A percentile compares a stretch with the other conserved stretches of the same genome.
These are phyloP conservation scores for Entonaema liquescens DNA, from an alignment of 495 filamentous ascomycete genomes.

Conservation along the genomic window DNA sequence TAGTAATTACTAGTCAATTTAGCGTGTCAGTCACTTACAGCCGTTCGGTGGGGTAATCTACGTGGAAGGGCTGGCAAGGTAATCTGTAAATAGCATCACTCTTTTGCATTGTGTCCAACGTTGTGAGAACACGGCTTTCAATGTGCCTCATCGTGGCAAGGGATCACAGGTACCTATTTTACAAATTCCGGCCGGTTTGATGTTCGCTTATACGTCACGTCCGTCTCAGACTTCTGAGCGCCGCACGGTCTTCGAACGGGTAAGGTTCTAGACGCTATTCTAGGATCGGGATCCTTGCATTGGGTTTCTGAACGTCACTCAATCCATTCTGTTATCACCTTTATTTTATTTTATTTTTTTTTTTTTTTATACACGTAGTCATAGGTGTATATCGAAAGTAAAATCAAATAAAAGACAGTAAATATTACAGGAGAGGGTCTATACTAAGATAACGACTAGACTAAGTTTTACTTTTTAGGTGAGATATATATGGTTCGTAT, in stretches of 20 bases:
- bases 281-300: neutral
- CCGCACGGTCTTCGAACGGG: neutral
- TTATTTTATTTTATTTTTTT: too few relatives aligned
- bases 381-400: neutral
- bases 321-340: neutral
- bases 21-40: too few relatives aligned
- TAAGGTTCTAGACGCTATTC: neutral
- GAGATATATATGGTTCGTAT: slow-evolving; percentile 13
- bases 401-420: slow-evolving; percentile 6
- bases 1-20: too few relatives aligned
- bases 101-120: too few relatives aligned
- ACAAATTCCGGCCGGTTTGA: neutral
- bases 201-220: too few relatives aligned
- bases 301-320: neutral
- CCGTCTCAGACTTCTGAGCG: too few relatives aligned
- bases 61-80: too few relatives aligned
- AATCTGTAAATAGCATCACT: too few relatives aligned
- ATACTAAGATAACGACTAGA: slow-evolving; percentile 28
- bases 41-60: too few relatives aligned
- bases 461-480: slow-evolving; percentile 14
- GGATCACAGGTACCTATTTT: neutral
- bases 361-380: too few relatives aligned
- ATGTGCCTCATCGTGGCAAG: too few relatives aligned
- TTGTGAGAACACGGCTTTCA: too few relatives aligned
- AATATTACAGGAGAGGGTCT: slow-evolving; percentile 11